Conservation (phyloP, 768 basidiomycete species). For the Russula vinacea region DNA sequence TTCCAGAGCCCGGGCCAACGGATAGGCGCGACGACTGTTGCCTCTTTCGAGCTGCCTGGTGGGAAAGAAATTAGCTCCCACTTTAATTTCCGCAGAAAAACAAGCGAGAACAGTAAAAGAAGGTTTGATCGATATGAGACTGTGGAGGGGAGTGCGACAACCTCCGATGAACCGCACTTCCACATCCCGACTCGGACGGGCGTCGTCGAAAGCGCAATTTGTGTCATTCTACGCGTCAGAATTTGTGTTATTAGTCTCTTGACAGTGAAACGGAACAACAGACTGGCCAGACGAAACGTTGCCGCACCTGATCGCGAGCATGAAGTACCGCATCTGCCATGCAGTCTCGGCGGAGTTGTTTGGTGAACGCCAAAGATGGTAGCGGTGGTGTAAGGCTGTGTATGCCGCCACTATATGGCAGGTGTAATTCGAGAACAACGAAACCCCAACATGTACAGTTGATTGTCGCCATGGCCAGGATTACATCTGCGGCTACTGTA, state of each 20-base stretch:
- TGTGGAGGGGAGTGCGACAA: slow-evolving; percentile 12
- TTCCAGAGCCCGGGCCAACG: slow-evolving; percentile 19
- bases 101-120: slow-evolving; percentile 17
- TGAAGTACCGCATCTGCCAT: neutral
- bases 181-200: neutral
- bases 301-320: neutral
- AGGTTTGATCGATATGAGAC: slow-evolving; percentile 27
- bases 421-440: slow-evolving; percentile 8
- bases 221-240: neutral
- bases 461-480: slow-evolving; percentile 20
- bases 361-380: neutral
- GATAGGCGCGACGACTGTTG: slow-evolving; percentile 3
- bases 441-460: slow-evolving; percentile 3
- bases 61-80: slow-evolving; percentile 4
- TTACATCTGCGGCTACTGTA: slow-evolving; percentile 16
- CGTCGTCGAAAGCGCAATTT: slow-evolving; percentile 8
- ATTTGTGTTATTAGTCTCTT: slow-evolving; percentile 7
- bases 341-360: slow-evolving; percentile 3
- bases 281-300: neutral
- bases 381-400: slow-evolving; percentile 4
- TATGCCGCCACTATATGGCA: neutral
- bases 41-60: slow-evolving; percentile 13
- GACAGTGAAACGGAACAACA: slow-evolving; percentile 6
- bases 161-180: neutral
- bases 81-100: slow-evolving; percentile 24